Percentiles rank a stretch among this genome's conserved stretches.
Evolutionary conservation across 768 basidiomycete genomes (phyloP).

Genomic region (Serpula lacrymans): DNA sequence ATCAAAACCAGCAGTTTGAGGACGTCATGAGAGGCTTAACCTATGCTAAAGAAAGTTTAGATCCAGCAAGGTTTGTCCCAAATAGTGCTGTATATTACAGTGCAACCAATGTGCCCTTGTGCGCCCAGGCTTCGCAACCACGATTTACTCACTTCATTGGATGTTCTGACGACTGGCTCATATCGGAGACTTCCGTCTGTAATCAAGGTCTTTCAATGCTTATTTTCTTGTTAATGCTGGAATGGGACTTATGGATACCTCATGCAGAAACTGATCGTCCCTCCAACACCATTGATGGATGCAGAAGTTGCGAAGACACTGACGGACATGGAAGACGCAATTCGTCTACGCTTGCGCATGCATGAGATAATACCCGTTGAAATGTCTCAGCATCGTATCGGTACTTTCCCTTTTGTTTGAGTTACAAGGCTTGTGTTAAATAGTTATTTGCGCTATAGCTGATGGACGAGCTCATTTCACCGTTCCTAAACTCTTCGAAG

Average conservation of each 20-base stretch:
- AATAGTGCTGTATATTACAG: not conserved
- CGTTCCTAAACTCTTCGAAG: constrained; percentile 69
- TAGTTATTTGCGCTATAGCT: constrained; percentile 36
- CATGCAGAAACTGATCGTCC: constrained; percentile 65
- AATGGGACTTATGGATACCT: constrained; percentile 18
- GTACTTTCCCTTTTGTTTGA: constrained; percentile 33
- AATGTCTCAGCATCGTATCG: constrained; percentile 69
- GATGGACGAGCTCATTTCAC: constrained; percentile 80
- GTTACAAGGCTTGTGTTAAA: constrained; percentile 10
- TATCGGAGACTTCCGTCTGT: constrained; percentile 79
- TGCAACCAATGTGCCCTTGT: no score
- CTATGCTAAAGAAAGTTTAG: constrained; percentile 65
- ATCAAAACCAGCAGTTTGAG: constrained; percentile 83
- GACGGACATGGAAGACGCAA: constrained; percentile 68
- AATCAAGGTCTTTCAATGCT: constrained; percentile 62
- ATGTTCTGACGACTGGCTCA: constrained; percentile 83
- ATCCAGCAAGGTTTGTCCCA: constrained; percentile 65
- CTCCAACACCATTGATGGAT: constrained; percentile 64
- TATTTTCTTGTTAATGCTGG: constrained; percentile 11
- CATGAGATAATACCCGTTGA: constrained; percentile 79
- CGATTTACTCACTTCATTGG: constrained; percentile 87
- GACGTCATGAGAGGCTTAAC: constrained; percentile 59
- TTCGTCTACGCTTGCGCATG: constrained; percentile 76
- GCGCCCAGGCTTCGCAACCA: constrained; percentile 84
- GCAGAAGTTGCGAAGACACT: constrained; percentile 63